Evolutionary conservation across 345 rosid species (phyloP).

Genomic region (Diplotaxis tenuifolia): DNA sequence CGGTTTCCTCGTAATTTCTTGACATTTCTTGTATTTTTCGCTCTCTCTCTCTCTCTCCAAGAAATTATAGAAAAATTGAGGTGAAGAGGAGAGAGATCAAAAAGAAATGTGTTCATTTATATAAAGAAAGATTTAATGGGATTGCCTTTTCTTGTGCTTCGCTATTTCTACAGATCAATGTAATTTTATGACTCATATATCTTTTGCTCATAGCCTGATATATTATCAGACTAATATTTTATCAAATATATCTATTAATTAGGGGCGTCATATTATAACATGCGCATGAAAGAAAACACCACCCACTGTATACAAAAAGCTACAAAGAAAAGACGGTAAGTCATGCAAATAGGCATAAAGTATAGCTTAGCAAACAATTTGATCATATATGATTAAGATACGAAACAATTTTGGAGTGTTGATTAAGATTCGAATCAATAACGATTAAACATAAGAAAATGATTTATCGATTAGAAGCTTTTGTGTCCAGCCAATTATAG

Average conservation of each 20-base stretch:
- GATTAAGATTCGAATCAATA: slow-evolving; percentile 29
- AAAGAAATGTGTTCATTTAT: not conserved
- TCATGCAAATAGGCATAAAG: slow-evolving; percentile 21
- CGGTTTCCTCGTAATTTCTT: slow-evolving; percentile 31
- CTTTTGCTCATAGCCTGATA: not conserved
- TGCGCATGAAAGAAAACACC: not conserved
- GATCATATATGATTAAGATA: not conserved
- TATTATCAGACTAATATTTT: not conserved
- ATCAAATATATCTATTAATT: not conserved
- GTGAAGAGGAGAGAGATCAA: slow-evolving; percentile 1
- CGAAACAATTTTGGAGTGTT: not conserved
- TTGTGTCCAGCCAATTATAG: slow-evolving; percentile 37
- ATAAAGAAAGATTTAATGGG: slow-evolving; percentile 1
- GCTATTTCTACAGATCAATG: slow-evolving; percentile 13
- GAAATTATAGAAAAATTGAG: not conserved
- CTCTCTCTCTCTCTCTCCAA: slow-evolving; percentile 2
- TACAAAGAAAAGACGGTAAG: not conserved
- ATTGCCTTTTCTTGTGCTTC: slow-evolving; percentile 21
- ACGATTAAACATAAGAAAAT: slow-evolving; percentile 32
- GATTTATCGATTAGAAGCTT: slow-evolving; percentile 23
- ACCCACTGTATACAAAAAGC: not conserved
- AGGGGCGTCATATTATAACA: not conserved
- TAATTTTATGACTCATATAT: not conserved
- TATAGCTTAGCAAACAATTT: not conserved
- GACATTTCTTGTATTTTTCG: slow-evolving; percentile 5